These are phyloP conservation scores for Tulasnella sp. DNA, from an alignment of 768 basidiomycete genomes.

Conservation along the genomic window DNA sequence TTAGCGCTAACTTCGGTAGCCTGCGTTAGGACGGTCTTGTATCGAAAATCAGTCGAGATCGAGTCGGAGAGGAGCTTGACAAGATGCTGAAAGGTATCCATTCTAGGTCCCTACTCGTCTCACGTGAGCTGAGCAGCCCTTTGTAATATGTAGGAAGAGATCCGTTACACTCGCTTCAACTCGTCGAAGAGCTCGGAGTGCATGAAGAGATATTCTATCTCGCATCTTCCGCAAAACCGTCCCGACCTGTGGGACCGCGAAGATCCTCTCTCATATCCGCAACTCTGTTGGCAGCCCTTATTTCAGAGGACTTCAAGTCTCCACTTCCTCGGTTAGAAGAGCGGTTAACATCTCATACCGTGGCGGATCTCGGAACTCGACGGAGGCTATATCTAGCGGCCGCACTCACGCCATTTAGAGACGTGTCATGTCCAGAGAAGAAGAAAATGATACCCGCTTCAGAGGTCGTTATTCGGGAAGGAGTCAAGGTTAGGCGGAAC, in stretches of 20 bases:
- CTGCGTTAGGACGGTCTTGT: conserved; percentile 45
- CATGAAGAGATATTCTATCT: conserved; percentile 57
- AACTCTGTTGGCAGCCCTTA: conserved; percentile 43
- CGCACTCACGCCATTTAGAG: conserved; percentile 58
- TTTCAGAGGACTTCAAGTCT: conserved; percentile 8
- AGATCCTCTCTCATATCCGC: conserved; percentile 42
- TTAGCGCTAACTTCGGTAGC: neutral
- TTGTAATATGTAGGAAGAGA: conserved; percentile 41
- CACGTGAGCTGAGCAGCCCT: neutral
- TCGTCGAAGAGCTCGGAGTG: conserved; percentile 64
- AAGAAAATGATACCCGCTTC: conserved; percentile 54
- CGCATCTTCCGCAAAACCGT: conserved; percentile 36
- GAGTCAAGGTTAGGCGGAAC: conserved; percentile 45
- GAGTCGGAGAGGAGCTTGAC: conserved; percentile 81
- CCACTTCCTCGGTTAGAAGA: conserved; percentile 27
- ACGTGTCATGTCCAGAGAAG: conserved; percentile 44
- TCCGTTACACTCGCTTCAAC: conserved; percentile 58
- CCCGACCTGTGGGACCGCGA: conserved; percentile 31
- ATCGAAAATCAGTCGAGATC: conserved; percentile 78
- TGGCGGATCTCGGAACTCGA: conserved; percentile 30
- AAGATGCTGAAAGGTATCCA: conserved; percentile 82
- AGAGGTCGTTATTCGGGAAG: conserved; percentile 66
- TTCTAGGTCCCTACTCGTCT: neutral
- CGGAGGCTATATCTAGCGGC: conserved; percentile 70
- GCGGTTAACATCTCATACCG: conserved; percentile 29